Percentiles rank a stretch among this genome's conserved stretches.
These are phyloP conservation scores for Cerrena zonata DNA, from an alignment of 1,284 basidiomycete genomes.

Conservation along the genomic window DNA sequence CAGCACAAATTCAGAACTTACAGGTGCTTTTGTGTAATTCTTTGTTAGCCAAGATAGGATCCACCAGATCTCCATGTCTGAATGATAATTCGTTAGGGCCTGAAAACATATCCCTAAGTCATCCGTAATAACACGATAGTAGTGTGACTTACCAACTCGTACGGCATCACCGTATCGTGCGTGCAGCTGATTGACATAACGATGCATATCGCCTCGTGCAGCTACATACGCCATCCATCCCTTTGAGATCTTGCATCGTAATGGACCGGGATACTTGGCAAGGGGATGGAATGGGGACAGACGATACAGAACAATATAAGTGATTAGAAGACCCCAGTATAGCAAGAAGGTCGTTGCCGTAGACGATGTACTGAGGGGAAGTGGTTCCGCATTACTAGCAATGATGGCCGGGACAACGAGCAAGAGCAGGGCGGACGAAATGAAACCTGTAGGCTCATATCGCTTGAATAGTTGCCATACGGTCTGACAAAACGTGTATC, in stretches of 20 bases:
- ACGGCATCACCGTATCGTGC: slow-evolving; percentile 8
- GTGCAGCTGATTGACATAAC: slow-evolving; percentile 1
- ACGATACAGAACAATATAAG: slow-evolving; percentile 1
- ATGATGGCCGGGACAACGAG: not conserved
- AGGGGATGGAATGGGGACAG: slow-evolving; percentile 7
- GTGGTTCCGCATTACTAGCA: not conserved
- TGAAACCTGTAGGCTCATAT: not conserved
- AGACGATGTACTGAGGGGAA: not conserved
- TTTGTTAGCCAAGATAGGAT: slow-evolving; percentile 9
- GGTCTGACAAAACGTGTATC: too few relatives aligned
- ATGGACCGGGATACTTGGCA: slow-evolving; percentile 10
- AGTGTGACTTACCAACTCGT: slow-evolving; percentile 1
- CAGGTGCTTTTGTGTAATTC: slow-evolving; percentile 13
- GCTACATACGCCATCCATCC: slow-evolving; percentile 7
- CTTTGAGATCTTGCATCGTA: slow-evolving; percentile 13
- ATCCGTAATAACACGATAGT: not conserved
- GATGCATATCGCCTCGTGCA: not conserved
- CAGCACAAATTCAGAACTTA: slow-evolving; percentile 2
- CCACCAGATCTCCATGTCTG: slow-evolving; percentile 5
- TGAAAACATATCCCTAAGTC: not conserved
- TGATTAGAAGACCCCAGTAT: not conserved
- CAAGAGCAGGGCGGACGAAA: not conserved
- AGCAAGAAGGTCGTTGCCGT: not conserved
- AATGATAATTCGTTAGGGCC: slow-evolving; percentile 5
- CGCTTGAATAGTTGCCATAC: not conserved